Percentiles rank a stretch among this genome's conserved stretches.
Evolutionary conservation across 2,329 filamentous ascomycete genomes (phyloP).

Genomic region (Pseudogymnoascus sp.): DNA sequence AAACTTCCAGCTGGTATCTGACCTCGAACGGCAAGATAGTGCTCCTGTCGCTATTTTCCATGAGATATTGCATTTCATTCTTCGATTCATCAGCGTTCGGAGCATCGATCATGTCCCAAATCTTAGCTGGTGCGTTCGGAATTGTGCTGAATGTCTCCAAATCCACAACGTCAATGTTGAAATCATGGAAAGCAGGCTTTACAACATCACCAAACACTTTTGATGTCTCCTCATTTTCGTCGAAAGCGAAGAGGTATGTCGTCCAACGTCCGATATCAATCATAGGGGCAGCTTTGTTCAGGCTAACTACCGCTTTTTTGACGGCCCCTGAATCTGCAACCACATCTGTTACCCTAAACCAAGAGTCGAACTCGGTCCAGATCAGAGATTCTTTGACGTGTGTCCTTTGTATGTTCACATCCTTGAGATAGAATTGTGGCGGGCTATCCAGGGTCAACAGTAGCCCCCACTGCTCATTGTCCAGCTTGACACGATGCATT

Average conservation of each 20-base stretch:
- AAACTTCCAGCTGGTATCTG: conserved; percentile 87
- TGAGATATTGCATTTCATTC: conserved; percentile 16
- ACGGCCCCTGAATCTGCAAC: conserved; percentile 35
- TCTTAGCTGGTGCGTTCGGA: conserved; percentile 25
- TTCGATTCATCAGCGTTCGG: conserved; percentile 12
- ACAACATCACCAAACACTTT: conserved; percentile 21
- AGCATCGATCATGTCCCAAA: conserved; percentile 37
- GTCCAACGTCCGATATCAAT: conserved; percentile 61
- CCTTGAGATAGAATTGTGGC: conserved; percentile 28
- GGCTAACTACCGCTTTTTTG: conserved; percentile 31
- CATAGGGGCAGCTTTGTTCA: conserved; percentile 40
- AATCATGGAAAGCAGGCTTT: conserved; percentile 48
- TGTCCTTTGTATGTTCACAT: conserved; percentile 26
- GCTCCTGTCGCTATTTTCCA: conserved; percentile 20
- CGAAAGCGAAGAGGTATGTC: conserved; percentile 45
- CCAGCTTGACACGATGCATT: conserved; percentile 32
- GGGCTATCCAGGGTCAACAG: conserved; percentile 42
- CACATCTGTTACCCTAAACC: conserved; percentile 57
- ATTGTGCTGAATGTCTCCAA: conserved; percentile 35
- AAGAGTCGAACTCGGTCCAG: conserved; percentile 51
- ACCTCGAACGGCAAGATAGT: conserved; percentile 56
- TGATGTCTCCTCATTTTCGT: conserved; percentile 28
- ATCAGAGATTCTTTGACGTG: conserved; percentile 32
- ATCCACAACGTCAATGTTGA: conserved; percentile 54
- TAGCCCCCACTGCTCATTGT: conserved; percentile 30